These are phyloP conservation scores for Coffea eugenioides DNA, from an alignment of 257 asterid genomes.

Conservation along the genomic window DNA sequence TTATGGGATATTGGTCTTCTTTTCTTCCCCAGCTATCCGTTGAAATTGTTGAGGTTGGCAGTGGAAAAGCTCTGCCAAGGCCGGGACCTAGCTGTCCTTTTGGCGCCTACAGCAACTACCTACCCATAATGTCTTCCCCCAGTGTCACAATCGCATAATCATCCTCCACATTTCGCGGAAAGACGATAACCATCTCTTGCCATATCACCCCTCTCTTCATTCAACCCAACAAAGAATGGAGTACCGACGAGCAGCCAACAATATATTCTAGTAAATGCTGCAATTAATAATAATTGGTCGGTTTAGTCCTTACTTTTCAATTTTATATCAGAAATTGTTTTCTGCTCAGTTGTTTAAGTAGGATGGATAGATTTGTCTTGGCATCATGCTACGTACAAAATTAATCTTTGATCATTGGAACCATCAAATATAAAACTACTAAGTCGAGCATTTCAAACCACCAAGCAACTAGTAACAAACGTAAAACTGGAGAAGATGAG, in stretches of 20 bases:
- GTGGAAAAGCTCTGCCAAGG: conserved; percentile 23
- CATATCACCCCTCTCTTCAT: background rate
- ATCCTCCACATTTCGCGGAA: conserved; percentile 29
- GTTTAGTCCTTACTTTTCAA: background rate
- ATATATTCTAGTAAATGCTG: background rate
- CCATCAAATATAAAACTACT: background rate
- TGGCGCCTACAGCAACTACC: conserved; percentile 23
- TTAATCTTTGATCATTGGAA: no score
- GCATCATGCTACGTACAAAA: background rate
- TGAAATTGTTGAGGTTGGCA: conserved; percentile 30
- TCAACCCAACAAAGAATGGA: background rate
- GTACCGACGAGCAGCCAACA: background rate
- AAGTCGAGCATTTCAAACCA: no score
- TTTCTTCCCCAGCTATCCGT: conserved; percentile 26
- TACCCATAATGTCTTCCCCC: conserved; percentile 1
- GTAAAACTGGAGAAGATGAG: no score
- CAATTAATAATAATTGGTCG: conserved; percentile 5
- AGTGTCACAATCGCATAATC: background rate
- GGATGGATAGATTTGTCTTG: no score
- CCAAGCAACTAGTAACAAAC: background rate
- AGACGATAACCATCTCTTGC: background rate
- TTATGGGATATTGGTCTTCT: background rate
- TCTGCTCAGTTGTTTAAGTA: no score
- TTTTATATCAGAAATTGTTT: background rate
- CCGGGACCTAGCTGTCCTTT: conserved; percentile 6